Conservation (phyloP, 2,329 filamentous ascomycete species). For the Macroventuria anomochaeta region DNA sequence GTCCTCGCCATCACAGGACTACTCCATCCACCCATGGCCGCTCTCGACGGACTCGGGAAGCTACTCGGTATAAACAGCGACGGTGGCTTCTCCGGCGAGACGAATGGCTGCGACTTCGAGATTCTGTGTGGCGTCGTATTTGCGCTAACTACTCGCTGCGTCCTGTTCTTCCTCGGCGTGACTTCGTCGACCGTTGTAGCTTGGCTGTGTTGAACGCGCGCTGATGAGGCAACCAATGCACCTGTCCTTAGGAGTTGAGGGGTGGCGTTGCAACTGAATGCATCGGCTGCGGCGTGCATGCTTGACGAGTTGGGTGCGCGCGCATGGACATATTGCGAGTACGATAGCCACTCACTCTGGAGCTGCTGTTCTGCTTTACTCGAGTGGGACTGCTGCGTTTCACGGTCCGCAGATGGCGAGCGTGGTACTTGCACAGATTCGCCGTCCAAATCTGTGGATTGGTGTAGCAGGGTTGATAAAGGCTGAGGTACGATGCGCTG, state of each 20-base stretch:
- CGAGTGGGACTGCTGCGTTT: constrained; percentile 37
- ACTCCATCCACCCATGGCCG: constrained; percentile 31
- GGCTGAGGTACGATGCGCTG: background rate
- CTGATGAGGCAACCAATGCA: background rate
- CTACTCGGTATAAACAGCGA: constrained; percentile 44
- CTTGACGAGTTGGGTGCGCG: constrained; percentile 32
- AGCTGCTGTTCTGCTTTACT: constrained; percentile 45
- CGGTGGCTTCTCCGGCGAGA: constrained; percentile 37
- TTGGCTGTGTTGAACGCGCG: constrained; percentile 30
- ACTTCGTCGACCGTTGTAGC: constrained; percentile 44
- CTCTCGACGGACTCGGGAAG: constrained; percentile 39
- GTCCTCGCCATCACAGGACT: constrained; percentile 29
- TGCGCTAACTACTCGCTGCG: constrained; percentile 20
- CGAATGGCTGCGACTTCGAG: constrained; percentile 25
- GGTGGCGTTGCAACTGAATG: constrained; percentile 37
- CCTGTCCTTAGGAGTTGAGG: constrained; percentile 13
- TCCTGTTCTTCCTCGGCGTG: constrained; percentile 28
- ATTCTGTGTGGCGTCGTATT: constrained; percentile 33
- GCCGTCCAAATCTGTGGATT: constrained; percentile 27
- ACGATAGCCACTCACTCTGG: constrained; percentile 39
- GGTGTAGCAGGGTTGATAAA: constrained; percentile 11
- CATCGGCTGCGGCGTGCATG: constrained; percentile 35
- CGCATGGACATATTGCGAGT: constrained; percentile 39
- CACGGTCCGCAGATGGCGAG: constrained; percentile 29
- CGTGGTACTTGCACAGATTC: constrained; percentile 31